Percentiles rank a stretch among this genome's conserved stretches.
phyloP scores from a whole-genome alignment of 2,329 filamentous ascomycete genomes.

The Talaromyces albobiverticillius region DNA sequence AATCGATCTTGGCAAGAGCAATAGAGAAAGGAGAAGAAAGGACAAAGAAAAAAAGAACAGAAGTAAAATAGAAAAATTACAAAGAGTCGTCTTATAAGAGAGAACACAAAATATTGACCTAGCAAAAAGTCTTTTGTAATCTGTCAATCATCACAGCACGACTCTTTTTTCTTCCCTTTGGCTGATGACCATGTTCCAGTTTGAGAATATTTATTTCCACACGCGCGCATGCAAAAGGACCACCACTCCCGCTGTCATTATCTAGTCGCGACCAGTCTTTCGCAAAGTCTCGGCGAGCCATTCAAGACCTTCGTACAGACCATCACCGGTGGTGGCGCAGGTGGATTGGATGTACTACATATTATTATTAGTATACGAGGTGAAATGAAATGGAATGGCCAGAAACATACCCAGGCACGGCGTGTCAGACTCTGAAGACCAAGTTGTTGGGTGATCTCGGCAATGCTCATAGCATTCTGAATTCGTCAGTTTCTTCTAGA shows the following conservation, averaged over 20 bases:
- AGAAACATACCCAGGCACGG: constrained; percentile 86
- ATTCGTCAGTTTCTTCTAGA: constrained; percentile 23
- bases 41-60: not conserved
- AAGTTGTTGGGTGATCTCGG: constrained; percentile 99
- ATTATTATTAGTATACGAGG: constrained; percentile 21
- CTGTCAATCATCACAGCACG: constrained; percentile 10
- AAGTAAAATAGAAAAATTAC: constrained; percentile 11
- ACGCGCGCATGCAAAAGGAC: constrained; percentile 1
- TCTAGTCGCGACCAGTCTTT: constrained; percentile 58
- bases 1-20: constrained; percentile 1
- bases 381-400: not conserved
- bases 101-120: constrained; percentile 10
- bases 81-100: constrained; percentile 11
- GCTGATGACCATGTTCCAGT: constrained; percentile 7
- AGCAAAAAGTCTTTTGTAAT: constrained; percentile 9
- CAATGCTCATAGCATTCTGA: constrained; percentile 98
- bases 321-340: constrained; percentile 97
- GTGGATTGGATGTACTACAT: constrained; percentile 96
- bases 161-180: constrained; percentile 7
- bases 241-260: constrained; percentile 17
- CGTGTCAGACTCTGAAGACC: constrained; percentile 98
- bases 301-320: constrained; percentile 98
- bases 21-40: not conserved
- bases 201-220: constrained; percentile 14
- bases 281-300: constrained; percentile 82